Base-by-base conservation (phyloP, 1,284 basidiomycete genomes). In the Apiotrichum gamsii region DNA sequence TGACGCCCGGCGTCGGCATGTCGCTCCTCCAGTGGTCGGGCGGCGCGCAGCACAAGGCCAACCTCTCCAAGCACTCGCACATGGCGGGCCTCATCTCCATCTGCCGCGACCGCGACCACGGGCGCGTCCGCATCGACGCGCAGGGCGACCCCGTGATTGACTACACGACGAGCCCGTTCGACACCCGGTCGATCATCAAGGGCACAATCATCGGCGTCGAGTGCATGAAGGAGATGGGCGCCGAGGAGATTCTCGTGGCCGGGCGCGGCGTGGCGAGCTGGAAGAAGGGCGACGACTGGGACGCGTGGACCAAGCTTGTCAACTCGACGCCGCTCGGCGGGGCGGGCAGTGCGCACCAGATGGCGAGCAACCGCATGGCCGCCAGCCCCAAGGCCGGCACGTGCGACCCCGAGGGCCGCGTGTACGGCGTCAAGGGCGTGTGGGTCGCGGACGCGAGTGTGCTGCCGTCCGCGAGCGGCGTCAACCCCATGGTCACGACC, bases 401-500 rank as follows among this genome's bases (percentile, higher is more conserved):
- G 1, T 65, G 71, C 39, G 71, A 74, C 50, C 65, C 70, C 9
- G 55, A 68, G 31, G 75, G 74, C 8, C 58, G 63, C 16, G 71
- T 76, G 0, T 75, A 72, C 61, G 74, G 74, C 4, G 62, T 67
- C 5, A 56, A 67, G 25, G 64, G 67, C 15, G 62, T 76, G n/a
- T 76, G 72, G 60, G 64, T 74, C 20, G 74, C 75, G 8, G 75
- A 76, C 42, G 75, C 74, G 20, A 67, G 64, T 29, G 59, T 67
- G 31, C 62, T 76, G 47, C 72, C 72, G 9, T 70, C 68, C 38
- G 67, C 72, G 4, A 65, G 65, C 3, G 75, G 74, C 24, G 75
- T 76, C 46, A 76, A 76, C 54, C 75, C 75, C 1, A 75, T 76
- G 73, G 64, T 76, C 40, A 72, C 74, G 8, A 61, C 56, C 19